Evolutionary conservation across 371 early-diverging fungal species (phyloP), one percentile per base, ranked within the genome.

Genomic region (Mortierella sp.): DNA sequence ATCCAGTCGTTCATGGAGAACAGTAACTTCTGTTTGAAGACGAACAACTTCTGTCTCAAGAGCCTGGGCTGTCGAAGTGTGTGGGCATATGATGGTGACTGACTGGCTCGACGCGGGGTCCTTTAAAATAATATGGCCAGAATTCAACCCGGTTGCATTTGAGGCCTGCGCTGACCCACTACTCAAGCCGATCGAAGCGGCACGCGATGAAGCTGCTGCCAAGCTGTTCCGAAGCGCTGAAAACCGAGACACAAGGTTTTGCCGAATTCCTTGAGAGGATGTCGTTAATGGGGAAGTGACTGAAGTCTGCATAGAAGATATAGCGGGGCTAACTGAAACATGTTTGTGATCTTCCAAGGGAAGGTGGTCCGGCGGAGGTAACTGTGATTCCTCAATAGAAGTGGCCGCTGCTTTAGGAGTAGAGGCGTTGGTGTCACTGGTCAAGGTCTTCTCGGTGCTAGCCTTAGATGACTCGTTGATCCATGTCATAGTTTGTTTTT

Each of bases 131-230:
- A 77, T 62, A 0, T 66, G 16, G 50, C n/a, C 50, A 50, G 3
- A 7, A 14, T 4, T 50, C 14, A 14, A 21, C 14, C 16, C 21
- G 3, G 50, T 2, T 21, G 3, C 16, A 5, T n/a, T 16, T 30
- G 63, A 19, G 2, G 64, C 53, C 16, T 67, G 61, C 4, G 64
- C 44, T 1, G 70, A 59, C 1, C 64, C 53, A 1, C 66, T 64
- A 19, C 73, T 61, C 45, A 79, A 69, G 2, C 70, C 73, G 7
- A 65, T 66, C 0, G 72, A 66, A 0, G 72, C 60, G 18, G 79
- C 79, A 26, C 79, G 79, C 14, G 66, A 64, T 5, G 79, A 79
- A 7, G 68, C 79, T 0, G 79, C 72, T 16, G 79, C 73, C 26
- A 79, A 37, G 50, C 79, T 79, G 28, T 57, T 72, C 25, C 64